Evolutionary conservation across 305 asterid genomes (phyloP).

Genomic region (Salvia sclarea): DNA sequence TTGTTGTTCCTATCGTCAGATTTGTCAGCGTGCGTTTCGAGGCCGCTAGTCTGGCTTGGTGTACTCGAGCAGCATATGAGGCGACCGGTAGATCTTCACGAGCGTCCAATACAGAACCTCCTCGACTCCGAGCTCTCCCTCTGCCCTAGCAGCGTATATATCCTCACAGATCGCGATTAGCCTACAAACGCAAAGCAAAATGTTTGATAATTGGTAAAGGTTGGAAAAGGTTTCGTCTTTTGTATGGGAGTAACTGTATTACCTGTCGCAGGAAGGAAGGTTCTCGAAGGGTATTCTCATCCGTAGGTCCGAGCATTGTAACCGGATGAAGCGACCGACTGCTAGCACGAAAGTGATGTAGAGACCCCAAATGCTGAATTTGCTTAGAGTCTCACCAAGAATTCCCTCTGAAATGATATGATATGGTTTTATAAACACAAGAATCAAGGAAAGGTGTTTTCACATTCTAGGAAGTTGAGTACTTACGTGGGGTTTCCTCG

Average conservation of each 20-base stretch:
- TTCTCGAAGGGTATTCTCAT: constrained; percentile 97
- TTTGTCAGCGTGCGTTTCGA: constrained; percentile 13
- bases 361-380: constrained; percentile 98
- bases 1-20: constrained; percentile 29
- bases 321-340: constrained; percentile 91
- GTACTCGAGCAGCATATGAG: constrained; percentile 89
- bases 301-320: constrained; percentile 91
- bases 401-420: constrained; percentile 68
- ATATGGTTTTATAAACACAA: constrained; percentile 1
- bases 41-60: constrained; percentile 67
- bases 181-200: constrained; percentile 41
- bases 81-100: constrained; percentile 88
- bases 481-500: constrained; percentile 98
- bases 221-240: too few species aligned
- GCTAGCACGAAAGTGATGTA: constrained; percentile 95
- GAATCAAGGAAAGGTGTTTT: constrained; percentile 3
- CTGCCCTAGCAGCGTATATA: constrained; percentile 95
- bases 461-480: background rate
- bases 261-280: constrained; percentile 98
- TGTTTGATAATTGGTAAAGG: too few species aligned
- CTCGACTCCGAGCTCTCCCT: constrained; percentile 95
- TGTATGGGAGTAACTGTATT: constrained; percentile 28
- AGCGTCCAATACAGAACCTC: constrained; percentile 85
- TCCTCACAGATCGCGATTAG: constrained; percentile 94
- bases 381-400: constrained; percentile 97